Evolutionary conservation across 768 basidiomycete genomes (phyloP).

Genomic region (Coprinopsis strossmayeri): DNA sequence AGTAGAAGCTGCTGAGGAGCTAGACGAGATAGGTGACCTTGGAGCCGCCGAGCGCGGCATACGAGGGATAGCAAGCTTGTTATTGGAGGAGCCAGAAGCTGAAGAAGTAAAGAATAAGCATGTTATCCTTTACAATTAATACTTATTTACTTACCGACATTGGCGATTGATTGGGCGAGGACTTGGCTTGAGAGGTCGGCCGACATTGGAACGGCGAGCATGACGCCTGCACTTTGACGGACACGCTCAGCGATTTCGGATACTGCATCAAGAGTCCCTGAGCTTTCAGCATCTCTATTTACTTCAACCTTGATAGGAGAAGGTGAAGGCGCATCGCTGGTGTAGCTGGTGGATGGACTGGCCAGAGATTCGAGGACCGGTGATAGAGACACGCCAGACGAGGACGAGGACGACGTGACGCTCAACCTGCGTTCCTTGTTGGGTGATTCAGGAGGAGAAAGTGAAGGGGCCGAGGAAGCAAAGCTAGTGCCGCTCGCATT

Average conservation of each 20-base stretch:
- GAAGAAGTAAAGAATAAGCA: not conserved
- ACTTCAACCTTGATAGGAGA: constrained; percentile 13
- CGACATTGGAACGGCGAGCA: constrained; percentile 41
- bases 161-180: constrained; percentile 4
- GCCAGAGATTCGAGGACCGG: constrained; percentile 36
- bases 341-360: constrained; percentile 20
- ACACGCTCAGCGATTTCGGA: constrained; percentile 43
- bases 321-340: constrained; percentile 17
- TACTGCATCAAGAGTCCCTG: constrained; percentile 20
- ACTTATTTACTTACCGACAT: not conserved
- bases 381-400: constrained; percentile 49
- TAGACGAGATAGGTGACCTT: constrained; percentile 26
- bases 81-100: constrained; percentile 16
- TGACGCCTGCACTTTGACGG: constrained; percentile 50
- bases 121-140: not conserved
- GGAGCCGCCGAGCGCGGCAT: constrained; percentile 22
- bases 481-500: constrained; percentile 15
- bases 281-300: not conserved
- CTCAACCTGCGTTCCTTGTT: constrained; percentile 39
- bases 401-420: constrained; percentile 48
- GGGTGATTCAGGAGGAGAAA: constrained; percentile 21
- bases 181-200: constrained; percentile 25
- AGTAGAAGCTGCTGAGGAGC: constrained; percentile 38
- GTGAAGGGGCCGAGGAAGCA: constrained; percentile 18
- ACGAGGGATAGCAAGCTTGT: constrained; percentile 34